Evolutionary conservation across 306 rosid genomes (phyloP).

Genomic region (Betula pendula): DNA sequence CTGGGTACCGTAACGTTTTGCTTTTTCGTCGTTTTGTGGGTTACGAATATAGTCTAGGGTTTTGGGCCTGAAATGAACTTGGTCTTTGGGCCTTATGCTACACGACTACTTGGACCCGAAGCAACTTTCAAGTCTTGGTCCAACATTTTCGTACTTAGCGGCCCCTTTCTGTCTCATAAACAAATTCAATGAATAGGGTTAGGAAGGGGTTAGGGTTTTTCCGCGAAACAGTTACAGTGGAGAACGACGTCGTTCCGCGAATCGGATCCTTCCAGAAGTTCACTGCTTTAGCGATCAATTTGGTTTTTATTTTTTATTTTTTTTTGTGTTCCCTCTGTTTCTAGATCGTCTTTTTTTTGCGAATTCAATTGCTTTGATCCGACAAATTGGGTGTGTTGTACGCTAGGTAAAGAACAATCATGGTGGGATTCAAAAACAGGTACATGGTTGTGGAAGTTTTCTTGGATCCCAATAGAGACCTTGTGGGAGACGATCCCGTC

Average conservation of each 20-base stretch:
- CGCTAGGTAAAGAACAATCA: slow-evolving; percentile 28
- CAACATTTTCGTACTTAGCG: neutral
- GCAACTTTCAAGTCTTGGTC: neutral
- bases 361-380: neutral
- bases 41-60: neutral
- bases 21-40: neutral
- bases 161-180: no score
- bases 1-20: neutral
- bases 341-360: no score
- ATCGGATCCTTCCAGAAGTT: neutral
- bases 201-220: neutral
- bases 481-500: slow-evolving; percentile 44
- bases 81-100: neutral
- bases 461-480: slow-evolving; percentile 70
- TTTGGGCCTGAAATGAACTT: neutral
- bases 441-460: slow-evolving; percentile 79
- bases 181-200: neutral
- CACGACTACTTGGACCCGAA: no score
- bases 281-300: neutral
- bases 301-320: neutral
- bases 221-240: neutral
- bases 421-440: slow-evolving; percentile 83
- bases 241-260: neutral
- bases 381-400: neutral
- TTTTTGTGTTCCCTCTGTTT: no score